Evolutionary conservation across 1,139 yeast genomes (phyloP), one percentile per base, ranked within the genome.

Genomic region (Nadsonia starkeyi-henricii): DNA sequence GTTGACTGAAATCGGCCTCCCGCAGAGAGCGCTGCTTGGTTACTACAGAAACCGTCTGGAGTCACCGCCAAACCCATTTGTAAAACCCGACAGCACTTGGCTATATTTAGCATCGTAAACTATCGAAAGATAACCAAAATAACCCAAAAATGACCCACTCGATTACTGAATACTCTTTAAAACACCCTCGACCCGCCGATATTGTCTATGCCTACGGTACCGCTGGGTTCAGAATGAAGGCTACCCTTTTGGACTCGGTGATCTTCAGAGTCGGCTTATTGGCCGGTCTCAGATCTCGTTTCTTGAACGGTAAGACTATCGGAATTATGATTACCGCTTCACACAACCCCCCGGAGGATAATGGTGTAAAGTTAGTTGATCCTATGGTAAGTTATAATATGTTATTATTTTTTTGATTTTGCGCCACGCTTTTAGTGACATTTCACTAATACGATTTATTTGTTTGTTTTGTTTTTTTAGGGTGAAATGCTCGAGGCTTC

Each of bases 321-420:
- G 72, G 71, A 13, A 82, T 88, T 12, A 91, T 93, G 97, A 80
- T 93, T 58, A 93, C 98, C 1, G 98, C 98, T 0, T 85, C 96
- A 1, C 98, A 91, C 64, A 91, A 91, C 59, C 97, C 97, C 0
- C 95, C 97, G 0, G 73, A 72, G 47, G 98, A 91, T 61, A 91
- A 91, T 58, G 98, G 98, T n/a, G 95, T 91, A 51, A 91, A 91
- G 67, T 73, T 91, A 21, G 88, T 89, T 41, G 98, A 91, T 58
- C 97, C 98, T 9, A 33, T 33, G 39, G 39, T 33, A 33, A 13
- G 39, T 1, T 68, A 60, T n/a, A n/a, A n/a, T n/a, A n/a, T n/a
- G n/a, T n/a, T n/a, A n/a, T n/a, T n/a, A n/a, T n/a, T n/a, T 43
- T 58, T 57, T 48, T 9, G 52, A 44, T 8, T 33, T 41, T 18